These are phyloP conservation scores for Exserohilum rostratum DNA, from an alignment of 2,329 filamentous ascomycete genomes.

Conservation along the genomic window DNA sequence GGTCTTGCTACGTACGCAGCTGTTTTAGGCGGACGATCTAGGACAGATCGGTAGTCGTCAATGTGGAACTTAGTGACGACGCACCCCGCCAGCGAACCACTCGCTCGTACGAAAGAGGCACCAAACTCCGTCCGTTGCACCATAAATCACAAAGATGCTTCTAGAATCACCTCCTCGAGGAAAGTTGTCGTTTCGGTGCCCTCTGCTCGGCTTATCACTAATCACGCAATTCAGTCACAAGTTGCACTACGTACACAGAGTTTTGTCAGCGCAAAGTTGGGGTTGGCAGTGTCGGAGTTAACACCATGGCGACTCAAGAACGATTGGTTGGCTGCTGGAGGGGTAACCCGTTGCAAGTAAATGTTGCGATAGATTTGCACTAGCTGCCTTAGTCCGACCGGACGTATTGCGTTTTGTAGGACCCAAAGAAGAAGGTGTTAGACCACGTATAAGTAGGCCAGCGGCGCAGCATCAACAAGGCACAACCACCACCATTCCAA, in stretches of 20 bases:
- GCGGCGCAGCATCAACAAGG: not conserved
- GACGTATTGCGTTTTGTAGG: not conserved
- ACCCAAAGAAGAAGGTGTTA: not conserved
- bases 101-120: not conserved
- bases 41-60: too few species aligned
- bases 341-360: too few species aligned
- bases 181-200: not conserved
- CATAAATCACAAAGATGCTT: not conserved
- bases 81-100: too few species aligned
- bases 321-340: too few species aligned
- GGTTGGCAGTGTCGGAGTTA: too few species aligned
- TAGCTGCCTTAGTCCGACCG: not conserved
- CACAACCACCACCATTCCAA: constrained; percentile 2
- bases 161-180: not conserved
- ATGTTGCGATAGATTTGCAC: too few species aligned
- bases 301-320: not conserved
- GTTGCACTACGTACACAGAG: too few species aligned
- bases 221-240: too few species aligned
- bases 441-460: constrained; percentile 2
- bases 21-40: too few species aligned
- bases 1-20: too few species aligned
- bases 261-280: not conserved
- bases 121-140: not conserved
- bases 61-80: too few species aligned
- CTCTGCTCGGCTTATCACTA: not conserved